Evolutionary conservation across 148 eudicot species (phyloP).

Genomic region (Chenopodium berlandieri): DNA sequence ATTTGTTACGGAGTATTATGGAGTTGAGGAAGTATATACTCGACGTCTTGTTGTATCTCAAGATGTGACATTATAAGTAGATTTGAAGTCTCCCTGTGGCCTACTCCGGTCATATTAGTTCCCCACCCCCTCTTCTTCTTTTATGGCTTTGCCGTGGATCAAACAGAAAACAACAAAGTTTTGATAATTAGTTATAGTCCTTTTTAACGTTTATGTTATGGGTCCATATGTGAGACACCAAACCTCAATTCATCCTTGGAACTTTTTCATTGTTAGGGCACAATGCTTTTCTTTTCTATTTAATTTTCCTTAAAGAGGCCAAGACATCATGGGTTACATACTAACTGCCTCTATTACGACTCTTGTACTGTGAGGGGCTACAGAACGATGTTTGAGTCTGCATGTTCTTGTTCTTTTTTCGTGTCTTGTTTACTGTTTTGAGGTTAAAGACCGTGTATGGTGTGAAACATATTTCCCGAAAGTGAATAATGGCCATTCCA

Average conservation of each 20-base stretch:
- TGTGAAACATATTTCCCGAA: neutral
- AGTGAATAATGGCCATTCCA: neutral
- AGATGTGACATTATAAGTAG: constrained; percentile 9
- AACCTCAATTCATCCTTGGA: constrained; percentile 3
- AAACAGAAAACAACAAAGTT: constrained; percentile 7
- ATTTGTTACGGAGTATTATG: too few relatives aligned
- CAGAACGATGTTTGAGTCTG: neutral
- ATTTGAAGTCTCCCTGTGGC: constrained; percentile 7
- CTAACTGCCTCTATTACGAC: neutral
- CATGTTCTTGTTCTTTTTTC: neutral
- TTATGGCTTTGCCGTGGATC: constrained; percentile 29
- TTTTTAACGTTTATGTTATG: neutral
- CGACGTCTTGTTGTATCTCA: neutral
- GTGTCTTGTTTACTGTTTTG: neutral
- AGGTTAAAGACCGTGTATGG: neutral
- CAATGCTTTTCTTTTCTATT: neutral
- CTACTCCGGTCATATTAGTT: constrained; percentile 12
- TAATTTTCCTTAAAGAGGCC: neutral
- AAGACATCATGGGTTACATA: neutral
- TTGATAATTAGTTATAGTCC: constrained; percentile 8
- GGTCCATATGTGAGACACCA: constrained; percentile 15
- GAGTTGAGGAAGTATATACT: neutral
- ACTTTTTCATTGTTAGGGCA: neutral
- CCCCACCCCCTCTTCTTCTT: constrained; percentile 4
- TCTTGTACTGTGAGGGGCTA: neutral